A percentile compares a stretch with the other conserved stretches of the same genome.
These are phyloP conservation scores for Zangia roseola DNA, from an alignment of 768 basidiomycete species.

Conservation along the genomic window DNA sequence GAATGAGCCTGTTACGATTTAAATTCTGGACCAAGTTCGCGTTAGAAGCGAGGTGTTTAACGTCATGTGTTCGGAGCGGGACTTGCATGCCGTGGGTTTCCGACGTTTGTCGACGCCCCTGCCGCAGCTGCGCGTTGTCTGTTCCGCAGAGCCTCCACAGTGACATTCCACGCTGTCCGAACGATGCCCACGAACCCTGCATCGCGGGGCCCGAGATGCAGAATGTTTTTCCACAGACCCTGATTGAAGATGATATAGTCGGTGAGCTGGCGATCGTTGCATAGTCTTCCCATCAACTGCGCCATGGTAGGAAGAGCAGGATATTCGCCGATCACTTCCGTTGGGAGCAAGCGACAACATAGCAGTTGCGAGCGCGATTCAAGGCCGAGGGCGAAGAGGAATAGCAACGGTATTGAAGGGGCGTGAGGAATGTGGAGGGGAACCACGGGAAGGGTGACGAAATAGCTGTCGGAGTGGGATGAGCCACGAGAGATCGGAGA, in stretches of 20 bases:
- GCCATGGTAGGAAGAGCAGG: constrained; percentile 62
- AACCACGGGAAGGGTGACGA: constrained; percentile 54
- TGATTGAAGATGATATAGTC: constrained; percentile 42
- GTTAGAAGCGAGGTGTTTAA: constrained; percentile 12
- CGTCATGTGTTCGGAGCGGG: constrained; percentile 18
- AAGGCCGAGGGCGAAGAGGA: constrained; percentile 57
- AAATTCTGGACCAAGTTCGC: not conserved
- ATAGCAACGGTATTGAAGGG: constrained; percentile 51
- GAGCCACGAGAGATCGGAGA: constrained; percentile 31
- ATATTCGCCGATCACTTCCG: constrained; percentile 52
- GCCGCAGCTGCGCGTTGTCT: constrained; percentile 19
- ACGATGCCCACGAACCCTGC: constrained; percentile 45
- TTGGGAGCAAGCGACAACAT: constrained; percentile 53
- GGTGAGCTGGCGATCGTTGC: constrained; percentile 36
- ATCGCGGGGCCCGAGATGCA: constrained; percentile 52
- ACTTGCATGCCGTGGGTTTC: constrained; percentile 1
- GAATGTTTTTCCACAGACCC: constrained; percentile 67
- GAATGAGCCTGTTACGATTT: constrained; percentile 6
- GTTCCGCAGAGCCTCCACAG: constrained; percentile 56
- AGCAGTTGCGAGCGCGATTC: constrained; percentile 48
- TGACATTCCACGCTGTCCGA: constrained; percentile 69
- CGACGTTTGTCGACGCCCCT: constrained; percentile 15
- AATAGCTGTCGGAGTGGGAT: constrained; percentile 21
- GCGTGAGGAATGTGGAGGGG: constrained; percentile 49
- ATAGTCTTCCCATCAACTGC: constrained; percentile 41